phyloP scores from a whole-genome alignment of 345 rosid genomes.

The Melastoma malabathricum region DNA sequence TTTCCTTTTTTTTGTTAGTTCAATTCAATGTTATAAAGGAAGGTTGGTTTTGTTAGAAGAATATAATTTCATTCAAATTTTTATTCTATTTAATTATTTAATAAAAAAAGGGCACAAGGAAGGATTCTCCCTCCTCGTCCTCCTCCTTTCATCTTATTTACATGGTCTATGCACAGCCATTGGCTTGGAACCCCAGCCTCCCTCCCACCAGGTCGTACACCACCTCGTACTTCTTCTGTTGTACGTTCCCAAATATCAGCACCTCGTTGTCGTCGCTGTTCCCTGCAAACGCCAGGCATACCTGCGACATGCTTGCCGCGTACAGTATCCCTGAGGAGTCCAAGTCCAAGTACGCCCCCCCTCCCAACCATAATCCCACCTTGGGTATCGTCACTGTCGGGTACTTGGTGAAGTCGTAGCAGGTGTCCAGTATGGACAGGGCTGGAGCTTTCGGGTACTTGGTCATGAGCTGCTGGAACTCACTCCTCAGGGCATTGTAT shows the following conservation, averaged over 20 bases:
- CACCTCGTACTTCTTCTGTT: constrained; percentile 60
- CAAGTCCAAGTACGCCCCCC: constrained; percentile 31
- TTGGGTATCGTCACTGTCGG: constrained; percentile 26
- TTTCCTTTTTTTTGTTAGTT: too few species aligned
- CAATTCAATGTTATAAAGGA: too few species aligned
- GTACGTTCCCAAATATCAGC: constrained; percentile 58
- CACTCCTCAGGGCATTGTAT: constrained; percentile 28
- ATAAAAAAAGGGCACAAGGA: too few species aligned
- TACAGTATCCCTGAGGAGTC: constrained; percentile 36
- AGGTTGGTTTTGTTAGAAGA: too few species aligned
- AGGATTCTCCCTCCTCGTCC: too few species aligned
- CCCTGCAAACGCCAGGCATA: constrained; percentile 73
- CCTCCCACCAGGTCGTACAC: constrained; percentile 54
- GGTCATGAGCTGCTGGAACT: constrained; percentile 43
- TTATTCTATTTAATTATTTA: too few species aligned
- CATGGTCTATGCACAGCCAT: constrained; percentile 46
- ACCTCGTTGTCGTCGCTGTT: constrained; percentile 38
- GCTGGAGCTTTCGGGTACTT: constrained; percentile 43
- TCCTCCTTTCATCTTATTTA: too few species aligned
- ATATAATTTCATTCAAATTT: too few species aligned
- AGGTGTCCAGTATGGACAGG: constrained; percentile 61
- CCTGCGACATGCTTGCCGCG: constrained; percentile 23
- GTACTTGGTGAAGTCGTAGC: constrained; percentile 43
- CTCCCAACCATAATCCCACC: constrained; percentile 35
- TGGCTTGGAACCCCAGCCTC: constrained; percentile 53